Evolutionary conservation across 495 filamentous ascomycete genomes (phyloP).

Genomic region (Hypoxylon crocopeplum): DNA sequence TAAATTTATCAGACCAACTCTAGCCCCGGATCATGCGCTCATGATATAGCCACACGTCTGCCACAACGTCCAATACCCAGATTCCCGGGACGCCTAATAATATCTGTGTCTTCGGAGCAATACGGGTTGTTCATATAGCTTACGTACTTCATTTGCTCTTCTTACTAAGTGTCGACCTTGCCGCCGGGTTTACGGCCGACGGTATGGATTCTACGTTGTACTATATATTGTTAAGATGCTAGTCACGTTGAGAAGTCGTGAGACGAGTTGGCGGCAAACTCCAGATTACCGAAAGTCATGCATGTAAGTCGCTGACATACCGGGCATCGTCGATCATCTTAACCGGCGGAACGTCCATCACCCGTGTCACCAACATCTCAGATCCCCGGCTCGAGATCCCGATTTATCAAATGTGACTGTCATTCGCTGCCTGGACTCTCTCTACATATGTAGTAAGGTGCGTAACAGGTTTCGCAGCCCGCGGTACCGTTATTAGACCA

Average conservation of each 20-base stretch:
- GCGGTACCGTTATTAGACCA: slow-evolving; percentile 5
- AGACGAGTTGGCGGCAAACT: too few relatives aligned
- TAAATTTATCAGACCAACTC: too few relatives aligned
- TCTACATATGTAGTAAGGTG: background rate
- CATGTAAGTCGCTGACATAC: slow-evolving; percentile 3
- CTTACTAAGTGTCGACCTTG: too few relatives aligned
- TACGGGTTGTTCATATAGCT: too few relatives aligned
- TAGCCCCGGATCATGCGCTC: too few relatives aligned
- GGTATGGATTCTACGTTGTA: too few relatives aligned
- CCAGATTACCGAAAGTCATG: background rate
- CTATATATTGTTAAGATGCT: too few relatives aligned
- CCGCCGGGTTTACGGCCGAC: too few relatives aligned
- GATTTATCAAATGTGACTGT: background rate
- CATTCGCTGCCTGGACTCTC: slow-evolving; percentile 4
- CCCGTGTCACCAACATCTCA: slow-evolving; percentile 15
- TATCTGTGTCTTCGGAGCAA: too few relatives aligned
- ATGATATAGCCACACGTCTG: slow-evolving; percentile 3
- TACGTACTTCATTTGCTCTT: too few relatives aligned
- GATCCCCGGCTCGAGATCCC: slow-evolving; percentile 6
- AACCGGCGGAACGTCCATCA: slow-evolving; percentile 19
- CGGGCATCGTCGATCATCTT: background rate
- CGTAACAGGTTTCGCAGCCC: background rate
- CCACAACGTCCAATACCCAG: slow-evolving; percentile 26
- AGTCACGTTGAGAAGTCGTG: too few relatives aligned
- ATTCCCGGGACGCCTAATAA: slow-evolving; percentile 11